A percentile compares a stretch with the other conserved stretches of the same genome.
phyloP scores from a whole-genome alignment of 2,329 filamentous ascomycete species.

The Berkeleyomyces rouxiae region DNA sequence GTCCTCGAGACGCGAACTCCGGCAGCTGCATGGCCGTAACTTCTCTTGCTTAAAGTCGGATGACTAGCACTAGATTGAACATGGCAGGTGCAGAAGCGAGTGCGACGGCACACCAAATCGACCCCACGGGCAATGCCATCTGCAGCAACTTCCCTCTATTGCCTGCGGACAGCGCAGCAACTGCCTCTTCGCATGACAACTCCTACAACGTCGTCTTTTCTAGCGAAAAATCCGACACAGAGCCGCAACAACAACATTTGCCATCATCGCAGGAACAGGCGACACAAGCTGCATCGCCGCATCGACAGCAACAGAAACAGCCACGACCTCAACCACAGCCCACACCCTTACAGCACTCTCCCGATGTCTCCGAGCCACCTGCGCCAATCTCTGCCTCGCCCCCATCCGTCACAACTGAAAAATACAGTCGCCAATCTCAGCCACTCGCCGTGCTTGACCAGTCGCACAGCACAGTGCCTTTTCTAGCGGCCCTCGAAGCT shows the following conservation, averaged over 20 bases:
- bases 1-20: not conserved
- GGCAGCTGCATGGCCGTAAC: not conserved
- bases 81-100: not conserved
- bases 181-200: not conserved
- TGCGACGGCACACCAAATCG: not conserved
- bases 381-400: not conserved
- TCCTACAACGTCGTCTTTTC: not conserved
- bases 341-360: not conserved
- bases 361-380: not conserved
- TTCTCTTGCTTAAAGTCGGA: not conserved
- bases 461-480: not conserved
- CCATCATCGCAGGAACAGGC: not conserved
- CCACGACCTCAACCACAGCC: not conserved
- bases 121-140: not conserved
- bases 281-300: not conserved
- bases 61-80: not conserved
- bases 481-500: slow-evolving; percentile 3
- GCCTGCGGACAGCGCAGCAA: not conserved
- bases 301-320: not conserved
- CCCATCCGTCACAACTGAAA: not conserved
- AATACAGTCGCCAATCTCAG: not conserved
- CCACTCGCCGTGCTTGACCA: not conserved
- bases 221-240: not conserved
- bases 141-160: not conserved
- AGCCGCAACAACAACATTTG: not conserved